Base-by-base conservation (phyloP, 1,284 basidiomycete species). In the Boletus mariae region DNA sequence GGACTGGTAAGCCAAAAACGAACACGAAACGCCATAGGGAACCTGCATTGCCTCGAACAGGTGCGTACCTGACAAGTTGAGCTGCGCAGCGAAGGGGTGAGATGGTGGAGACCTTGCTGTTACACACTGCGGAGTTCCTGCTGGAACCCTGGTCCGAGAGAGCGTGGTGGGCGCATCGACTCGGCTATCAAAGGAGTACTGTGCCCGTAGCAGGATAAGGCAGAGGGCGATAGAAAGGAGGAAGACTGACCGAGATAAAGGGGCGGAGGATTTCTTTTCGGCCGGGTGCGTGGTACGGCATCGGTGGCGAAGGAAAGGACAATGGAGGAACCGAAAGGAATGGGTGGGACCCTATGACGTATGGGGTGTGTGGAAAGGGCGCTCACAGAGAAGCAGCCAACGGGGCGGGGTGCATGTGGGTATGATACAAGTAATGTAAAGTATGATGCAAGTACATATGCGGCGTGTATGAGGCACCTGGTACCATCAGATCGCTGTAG, bases 11-110 rank as follows among this genome's bases (percentile, higher is more conserved):
- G 57, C 38, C 47, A 53, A 12, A 31, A 44, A 57, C 48, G 59
- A 52, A 47, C 53, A 59, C 57, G 28, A 42, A 45, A 52, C 4
- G 41, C n/a, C 20, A 47, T 29, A 44, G 35, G 61, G 45, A 65
- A 83, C 83, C 80, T 90, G 89, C 88, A 92, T 91, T 52, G 85
- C 82, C 68, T 82, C 76, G 70, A 92, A 90, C 52, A 91, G 66
- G 48, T 76, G 73, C 59, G 79, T 87, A 25, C 84, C 83, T 52
- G 83, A 77, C 82, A 90, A 82, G 63, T 79, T 78, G 55, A 89
- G 65, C 87, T 91, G 65, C 57, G 67, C 31, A 11, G 31, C 57
- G 32, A 54, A 51, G 50, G 41, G 35, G 51, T 57, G 49, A 56
- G 57, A 57, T 31, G 57, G 48, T 12, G 13, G 52, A 47, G 5